These are phyloP conservation scores for Sporothrix pallida DNA, from an alignment of 2,329 filamentous ascomycete genomes.

Conservation along the genomic window DNA sequence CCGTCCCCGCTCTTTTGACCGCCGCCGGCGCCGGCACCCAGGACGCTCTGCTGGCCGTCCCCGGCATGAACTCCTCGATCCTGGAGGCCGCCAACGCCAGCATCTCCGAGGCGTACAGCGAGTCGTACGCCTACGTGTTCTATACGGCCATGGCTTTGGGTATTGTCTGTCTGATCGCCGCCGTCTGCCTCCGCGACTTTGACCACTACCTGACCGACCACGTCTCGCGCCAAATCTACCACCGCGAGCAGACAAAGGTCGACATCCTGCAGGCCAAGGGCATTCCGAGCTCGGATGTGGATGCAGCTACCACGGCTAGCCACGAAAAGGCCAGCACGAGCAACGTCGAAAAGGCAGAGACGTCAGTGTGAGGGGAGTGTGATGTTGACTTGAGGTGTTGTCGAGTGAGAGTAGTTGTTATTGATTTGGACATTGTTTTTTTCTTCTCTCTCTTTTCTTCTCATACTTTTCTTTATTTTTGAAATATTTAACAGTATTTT, in stretches of 20 bases:
- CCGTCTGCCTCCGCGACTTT: neutral
- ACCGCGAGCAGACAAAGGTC: slow-evolving; percentile 4
- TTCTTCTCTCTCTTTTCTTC: no score
- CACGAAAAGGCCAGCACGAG: neutral
- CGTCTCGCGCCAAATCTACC: slow-evolving; percentile 8
- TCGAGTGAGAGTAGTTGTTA: neutral
- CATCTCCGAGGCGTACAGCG: slow-evolving; percentile 1
- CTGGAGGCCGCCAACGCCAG: neutral
- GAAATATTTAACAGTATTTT: no score
- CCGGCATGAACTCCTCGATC: neutral
- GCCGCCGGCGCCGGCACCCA: neutral
- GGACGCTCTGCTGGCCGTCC: neutral
- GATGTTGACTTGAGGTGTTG: no score
- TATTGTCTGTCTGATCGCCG: neutral
- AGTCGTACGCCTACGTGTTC: slow-evolving; percentile 1
- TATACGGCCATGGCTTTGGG: slow-evolving; percentile 4
- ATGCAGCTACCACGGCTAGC: neutral
- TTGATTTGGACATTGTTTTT: no score
- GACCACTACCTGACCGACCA: slow-evolving; percentile 8
- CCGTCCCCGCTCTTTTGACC: neutral
- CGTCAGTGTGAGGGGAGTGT: neutral
- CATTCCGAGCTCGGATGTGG: neutral
- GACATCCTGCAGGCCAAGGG: slow-evolving; percentile 5
- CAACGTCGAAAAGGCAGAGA: slow-evolving; percentile 9
- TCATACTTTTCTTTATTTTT: no score